These are phyloP conservation scores for Mrakia frigida DNA, from an alignment of 768 basidiomycete genomes.

Conservation along the genomic window DNA sequence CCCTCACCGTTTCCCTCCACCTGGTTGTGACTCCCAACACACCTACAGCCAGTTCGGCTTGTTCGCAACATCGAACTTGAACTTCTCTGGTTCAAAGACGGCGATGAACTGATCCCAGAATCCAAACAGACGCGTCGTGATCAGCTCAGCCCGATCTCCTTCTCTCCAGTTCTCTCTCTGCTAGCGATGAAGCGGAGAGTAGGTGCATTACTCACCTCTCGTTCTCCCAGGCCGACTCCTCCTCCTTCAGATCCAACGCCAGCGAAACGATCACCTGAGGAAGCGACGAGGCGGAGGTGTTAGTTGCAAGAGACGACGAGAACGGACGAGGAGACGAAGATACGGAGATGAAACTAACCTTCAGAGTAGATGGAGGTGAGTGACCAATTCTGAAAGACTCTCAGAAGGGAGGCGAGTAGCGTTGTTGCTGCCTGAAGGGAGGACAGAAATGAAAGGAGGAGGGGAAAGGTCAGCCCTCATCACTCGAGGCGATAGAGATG, in stretches of 20 bases:
- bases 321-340: neutral
- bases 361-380: constrained; percentile 9
- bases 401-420: constrained; percentile 15
- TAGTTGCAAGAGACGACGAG: neutral
- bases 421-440: neutral
- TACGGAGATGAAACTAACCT: neutral
- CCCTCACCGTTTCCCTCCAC: too few species aligned
- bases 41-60: constrained; percentile 37
- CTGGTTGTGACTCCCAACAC: too few species aligned
- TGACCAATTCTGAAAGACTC: constrained; percentile 1
- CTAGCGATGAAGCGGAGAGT: neutral
- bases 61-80: constrained; percentile 33
- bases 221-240: constrained; percentile 39
- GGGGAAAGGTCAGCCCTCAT: too few species aligned
- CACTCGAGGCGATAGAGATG: neutral
- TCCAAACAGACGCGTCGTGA: neutral
- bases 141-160: neutral
- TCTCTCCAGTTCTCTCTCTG: neutral
- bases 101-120: constrained; percentile 37
- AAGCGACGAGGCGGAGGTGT: neutral
- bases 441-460: neutral
- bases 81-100: constrained; percentile 39
- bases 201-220: constrained; percentile 35
- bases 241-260: constrained; percentile 19
- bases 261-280: constrained; percentile 3